Evolutionary conservation across 148 eudicot species (phyloP).

Genomic region (Rhododendron kiyosumense): DNA sequence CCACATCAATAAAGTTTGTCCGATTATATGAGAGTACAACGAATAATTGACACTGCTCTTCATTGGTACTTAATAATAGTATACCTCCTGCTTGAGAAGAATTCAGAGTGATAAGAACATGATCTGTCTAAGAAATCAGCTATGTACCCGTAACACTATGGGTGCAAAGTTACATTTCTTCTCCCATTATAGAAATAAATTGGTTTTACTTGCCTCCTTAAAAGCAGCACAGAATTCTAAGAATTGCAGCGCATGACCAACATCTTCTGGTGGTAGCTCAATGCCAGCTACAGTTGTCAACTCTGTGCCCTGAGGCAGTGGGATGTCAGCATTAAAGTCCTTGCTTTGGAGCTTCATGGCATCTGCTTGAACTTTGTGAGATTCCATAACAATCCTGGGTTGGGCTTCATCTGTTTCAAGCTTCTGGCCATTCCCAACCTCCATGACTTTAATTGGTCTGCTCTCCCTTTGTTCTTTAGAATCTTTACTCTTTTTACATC

Average conservation of each 20-base stretch:
- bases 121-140: background rate
- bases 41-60: background rate
- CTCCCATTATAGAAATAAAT: background rate
- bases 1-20: background rate
- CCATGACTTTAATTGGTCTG: background rate
- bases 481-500: background rate
- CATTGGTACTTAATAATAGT: background rate
- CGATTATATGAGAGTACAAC: background rate
- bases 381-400: too few species aligned
- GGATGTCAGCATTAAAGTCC: slow-evolving; percentile 22
- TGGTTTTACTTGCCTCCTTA: slow-evolving; percentile 50
- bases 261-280: slow-evolving; percentile 58
- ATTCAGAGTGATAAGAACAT: background rate
- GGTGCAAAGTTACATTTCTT: background rate
- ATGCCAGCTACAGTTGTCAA: slow-evolving; percentile 50
- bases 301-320: slow-evolving; percentile 57
- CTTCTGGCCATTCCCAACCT: too few species aligned
- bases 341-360: slow-evolving; percentile 1
- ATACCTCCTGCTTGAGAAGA: background rate
- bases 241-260: slow-evolving; percentile 72
- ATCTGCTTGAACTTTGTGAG: slow-evolving; percentile 3
- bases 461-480: background rate
- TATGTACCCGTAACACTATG: background rate
- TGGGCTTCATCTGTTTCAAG: too few species aligned
- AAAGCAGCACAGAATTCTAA: slow-evolving; percentile 73